A percentile compares a stretch with the other conserved stretches of the same genome.
Evolutionary conservation across 2,329 filamentous ascomycete species (phyloP).

Genomic region (Pezicula neosporulosa): DNA sequence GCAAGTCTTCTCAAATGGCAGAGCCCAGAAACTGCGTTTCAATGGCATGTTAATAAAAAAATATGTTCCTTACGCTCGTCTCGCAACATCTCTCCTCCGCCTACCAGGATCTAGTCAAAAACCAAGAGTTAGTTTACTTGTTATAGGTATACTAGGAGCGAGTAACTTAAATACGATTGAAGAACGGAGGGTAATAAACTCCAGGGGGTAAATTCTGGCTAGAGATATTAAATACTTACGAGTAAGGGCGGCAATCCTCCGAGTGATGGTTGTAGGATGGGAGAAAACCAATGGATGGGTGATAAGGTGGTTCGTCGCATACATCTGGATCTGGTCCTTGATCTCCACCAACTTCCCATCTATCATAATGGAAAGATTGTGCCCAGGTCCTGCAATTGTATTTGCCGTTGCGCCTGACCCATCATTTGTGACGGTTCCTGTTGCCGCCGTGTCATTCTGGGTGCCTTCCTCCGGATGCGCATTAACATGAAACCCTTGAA

Average conservation of each 20-base stretch:
- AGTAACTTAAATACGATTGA: no score
- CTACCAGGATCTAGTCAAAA: constrained; percentile 60
- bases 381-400: constrained; percentile 27
- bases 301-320: constrained; percentile 79
- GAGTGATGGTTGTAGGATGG: constrained; percentile 80
- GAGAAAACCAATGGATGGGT: constrained; percentile 90
- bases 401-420: constrained; percentile 19
- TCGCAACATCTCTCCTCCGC: constrained; percentile 82
- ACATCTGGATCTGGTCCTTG: constrained; percentile 89
- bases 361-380: constrained; percentile 61
- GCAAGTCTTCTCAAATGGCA: no score
- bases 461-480: constrained; percentile 18
- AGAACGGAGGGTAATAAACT: no score
- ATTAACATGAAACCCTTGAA: constrained; percentile 31
- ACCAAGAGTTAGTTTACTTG: no score
- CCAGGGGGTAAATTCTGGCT: no score
- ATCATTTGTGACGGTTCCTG: constrained; percentile 24
- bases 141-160: no score
- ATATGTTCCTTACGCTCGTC: constrained; percentile 60
- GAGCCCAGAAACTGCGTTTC: no score
- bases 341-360: constrained; percentile 69
- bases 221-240: no score
- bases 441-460: constrained; percentile 29
- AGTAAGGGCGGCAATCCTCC: constrained; percentile 86
- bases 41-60: no score